Evolutionary conservation across 768 basidiomycete species (phyloP).

Genomic region (Hygrocybe coccinea): DNA sequence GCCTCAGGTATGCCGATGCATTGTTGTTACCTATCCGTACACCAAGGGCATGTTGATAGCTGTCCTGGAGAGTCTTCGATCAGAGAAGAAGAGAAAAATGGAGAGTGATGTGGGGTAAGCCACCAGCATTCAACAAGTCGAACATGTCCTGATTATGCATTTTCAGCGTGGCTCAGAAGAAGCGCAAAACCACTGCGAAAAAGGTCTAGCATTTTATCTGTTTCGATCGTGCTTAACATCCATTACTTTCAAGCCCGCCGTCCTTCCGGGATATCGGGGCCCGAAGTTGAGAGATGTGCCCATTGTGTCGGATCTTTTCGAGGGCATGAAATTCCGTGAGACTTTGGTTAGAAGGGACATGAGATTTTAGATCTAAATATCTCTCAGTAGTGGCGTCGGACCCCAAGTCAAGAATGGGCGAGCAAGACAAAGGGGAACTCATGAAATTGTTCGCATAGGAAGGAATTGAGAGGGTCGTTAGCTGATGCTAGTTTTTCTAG

Average conservation of each 20-base stretch:
- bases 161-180: conserved; percentile 47
- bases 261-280: conserved; percentile 66
- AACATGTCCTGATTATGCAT: background rate
- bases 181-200: conserved; percentile 48
- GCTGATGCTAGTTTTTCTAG: conserved; percentile 32
- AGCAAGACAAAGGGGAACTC: conserved; percentile 65
- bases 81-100: conserved; percentile 72
- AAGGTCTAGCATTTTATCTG: conserved; percentile 36
- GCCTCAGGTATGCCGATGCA: conserved; percentile 46
- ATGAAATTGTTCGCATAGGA: conserved; percentile 51
- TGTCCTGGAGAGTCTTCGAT: conserved; percentile 54
- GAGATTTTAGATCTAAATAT: background rate
- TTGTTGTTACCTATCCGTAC: background rate
- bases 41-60: conserved; percentile 31
- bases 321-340: conserved; percentile 76
- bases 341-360: background rate
- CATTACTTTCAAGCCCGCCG: conserved; percentile 38
- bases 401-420: conserved; percentile 62
- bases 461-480: background rate
- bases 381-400: conserved; percentile 69
- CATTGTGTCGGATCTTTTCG: conserved; percentile 62
- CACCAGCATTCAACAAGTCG: background rate
- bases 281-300: conserved; percentile 56
- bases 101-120: conserved; percentile 52
- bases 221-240: background rate